Evolutionary conservation across 257 asterid genomes (phyloP).

Genomic region (Solanum ossicruentum): DNA sequence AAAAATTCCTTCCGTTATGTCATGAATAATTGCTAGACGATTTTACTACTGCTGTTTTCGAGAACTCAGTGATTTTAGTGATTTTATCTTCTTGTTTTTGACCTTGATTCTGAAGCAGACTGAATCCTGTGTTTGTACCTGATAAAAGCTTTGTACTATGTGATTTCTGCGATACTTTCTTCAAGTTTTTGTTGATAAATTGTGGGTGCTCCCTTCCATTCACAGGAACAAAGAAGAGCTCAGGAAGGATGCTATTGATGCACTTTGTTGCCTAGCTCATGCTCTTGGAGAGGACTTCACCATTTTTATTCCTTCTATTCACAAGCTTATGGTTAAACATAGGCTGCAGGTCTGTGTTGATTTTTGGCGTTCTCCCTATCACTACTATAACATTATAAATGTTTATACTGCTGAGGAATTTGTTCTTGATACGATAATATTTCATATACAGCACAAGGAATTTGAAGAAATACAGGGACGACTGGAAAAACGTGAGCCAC

Average conservation of each 20-base stretch:
- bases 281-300: slow-evolving; percentile 96
- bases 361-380: neutral
- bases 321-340: slow-evolving; percentile 79
- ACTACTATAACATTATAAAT: neutral
- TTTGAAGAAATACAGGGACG: slow-evolving; percentile 85
- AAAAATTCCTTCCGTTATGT: neutral
- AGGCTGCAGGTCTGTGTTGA: slow-evolving; percentile 48
- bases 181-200: neutral
- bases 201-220: neutral
- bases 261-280: slow-evolving; percentile 91
- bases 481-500: slow-evolving; percentile 58
- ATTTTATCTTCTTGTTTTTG: neutral
- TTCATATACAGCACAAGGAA: slow-evolving; percentile 68
- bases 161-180: neutral
- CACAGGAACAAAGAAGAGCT: slow-evolving; percentile 87
- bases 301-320: slow-evolving; percentile 83
- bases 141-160: neutral
- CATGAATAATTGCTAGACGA: neutral
- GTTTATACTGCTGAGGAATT: neutral
- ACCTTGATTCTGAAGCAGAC: neutral
- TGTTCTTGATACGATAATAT: neutral
- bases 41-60: neutral
- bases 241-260: slow-evolving; percentile 86
- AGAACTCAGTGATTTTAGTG: neutral
- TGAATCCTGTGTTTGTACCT: neutral